These are phyloP conservation scores for Fomitopsis serialis DNA, from an alignment of 768 basidiomycete genomes.

Conservation along the genomic window DNA sequence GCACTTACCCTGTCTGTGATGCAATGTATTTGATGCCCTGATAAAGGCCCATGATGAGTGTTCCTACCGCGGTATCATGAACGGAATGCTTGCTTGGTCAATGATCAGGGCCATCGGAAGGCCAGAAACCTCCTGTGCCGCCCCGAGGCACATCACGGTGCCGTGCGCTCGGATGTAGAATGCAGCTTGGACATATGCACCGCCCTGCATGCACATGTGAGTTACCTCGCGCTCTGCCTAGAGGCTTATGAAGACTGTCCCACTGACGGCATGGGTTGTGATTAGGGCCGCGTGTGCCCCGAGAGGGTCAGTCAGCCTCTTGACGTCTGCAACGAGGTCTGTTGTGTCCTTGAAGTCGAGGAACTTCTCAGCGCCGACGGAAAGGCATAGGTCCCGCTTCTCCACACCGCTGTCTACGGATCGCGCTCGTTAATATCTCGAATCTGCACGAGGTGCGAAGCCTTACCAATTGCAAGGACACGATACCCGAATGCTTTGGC, in stretches of 20 bases:
- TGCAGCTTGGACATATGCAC: conserved; percentile 43
- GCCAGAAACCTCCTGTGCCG: conserved; percentile 42
- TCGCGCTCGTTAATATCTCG: neutral
- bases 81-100: conserved; percentile 14
- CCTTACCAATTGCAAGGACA: conserved; percentile 63
- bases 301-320: conserved; percentile 48
- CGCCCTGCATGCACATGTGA: conserved; percentile 1
- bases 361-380: conserved; percentile 65
- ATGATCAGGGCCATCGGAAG: conserved; percentile 65
- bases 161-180: conserved; percentile 71
- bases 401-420: conserved; percentile 57
- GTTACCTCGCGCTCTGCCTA: neutral
- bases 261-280: conserved; percentile 35
- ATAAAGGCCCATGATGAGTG: neutral
- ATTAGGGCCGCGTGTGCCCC: conserved; percentile 68
- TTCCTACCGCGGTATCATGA: neutral
- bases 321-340: conserved; percentile 57
- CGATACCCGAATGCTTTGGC: conserved; percentile 66
- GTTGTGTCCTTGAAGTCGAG: conserved; percentile 67
- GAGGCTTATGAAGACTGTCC: neutral
- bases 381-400: conserved; percentile 52
- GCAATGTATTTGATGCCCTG: conserved; percentile 4
- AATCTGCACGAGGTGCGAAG: neutral
- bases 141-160: conserved; percentile 67
- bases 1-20: conserved; percentile 1